phyloP scores from a whole-genome alignment of 169 alveolate species.

The Babesia ovata region DNA sequence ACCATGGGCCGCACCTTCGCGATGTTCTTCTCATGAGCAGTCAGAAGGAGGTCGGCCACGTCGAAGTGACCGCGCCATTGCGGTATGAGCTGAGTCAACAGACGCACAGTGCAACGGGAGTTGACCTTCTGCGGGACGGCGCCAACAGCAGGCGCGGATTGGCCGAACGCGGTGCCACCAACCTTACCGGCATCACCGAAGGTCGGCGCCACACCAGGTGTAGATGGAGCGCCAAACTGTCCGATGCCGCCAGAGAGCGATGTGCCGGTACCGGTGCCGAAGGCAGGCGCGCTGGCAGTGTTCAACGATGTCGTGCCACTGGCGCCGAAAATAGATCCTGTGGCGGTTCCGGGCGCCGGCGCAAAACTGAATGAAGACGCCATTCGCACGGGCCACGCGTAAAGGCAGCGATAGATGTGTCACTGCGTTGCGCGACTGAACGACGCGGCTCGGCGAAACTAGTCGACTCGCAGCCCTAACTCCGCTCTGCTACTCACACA shows the following conservation, averaged over 20 bases:
- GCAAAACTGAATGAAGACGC: conserved; percentile 13
- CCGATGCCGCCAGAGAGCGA: neutral
- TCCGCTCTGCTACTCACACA: conserved; percentile 2
- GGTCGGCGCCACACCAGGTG: conserved; percentile 3
- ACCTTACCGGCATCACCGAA: neutral
- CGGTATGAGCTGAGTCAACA: conserved; percentile 50
- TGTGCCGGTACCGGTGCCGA: conserved; percentile 8
- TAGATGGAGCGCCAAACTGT: neutral
- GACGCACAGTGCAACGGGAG: conserved; percentile 48
- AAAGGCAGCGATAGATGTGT: neutral
- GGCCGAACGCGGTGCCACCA: neutral
- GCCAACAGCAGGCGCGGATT: neutral
- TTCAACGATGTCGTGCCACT: neutral
- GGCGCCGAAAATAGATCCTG: conserved; percentile 7
- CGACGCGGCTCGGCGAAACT: neutral
- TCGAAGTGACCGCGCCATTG: conserved; percentile 70
- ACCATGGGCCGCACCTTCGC: conserved; percentile 34
- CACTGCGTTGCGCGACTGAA: conserved; percentile 21
- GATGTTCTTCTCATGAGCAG: conserved; percentile 40
- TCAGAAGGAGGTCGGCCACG: conserved; percentile 50
- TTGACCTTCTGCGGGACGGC: conserved; percentile 24
- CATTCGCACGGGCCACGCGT: neutral
- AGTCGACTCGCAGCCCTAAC: neutral
- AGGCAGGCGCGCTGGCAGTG: conserved; percentile 3
- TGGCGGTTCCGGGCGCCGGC: neutral